Percentiles rank a stretch among this genome's conserved stretches.
These are phyloP conservation scores for Aspergillus quadrilineatus DNA, from an alignment of 2,329 filamentous ascomycete genomes.

Conservation along the genomic window DNA sequence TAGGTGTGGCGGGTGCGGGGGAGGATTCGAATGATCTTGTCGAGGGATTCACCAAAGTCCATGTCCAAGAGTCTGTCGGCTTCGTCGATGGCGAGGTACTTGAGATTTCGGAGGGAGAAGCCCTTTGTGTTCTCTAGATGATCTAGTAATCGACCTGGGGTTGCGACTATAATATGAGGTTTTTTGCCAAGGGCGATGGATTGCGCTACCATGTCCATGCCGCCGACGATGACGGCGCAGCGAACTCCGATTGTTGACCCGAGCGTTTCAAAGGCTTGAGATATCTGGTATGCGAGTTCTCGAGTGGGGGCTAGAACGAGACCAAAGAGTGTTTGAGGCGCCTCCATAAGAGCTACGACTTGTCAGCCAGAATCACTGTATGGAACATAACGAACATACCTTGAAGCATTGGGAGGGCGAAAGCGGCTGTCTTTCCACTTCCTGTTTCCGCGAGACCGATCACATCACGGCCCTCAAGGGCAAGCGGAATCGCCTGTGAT, in stretches of 20 bases:
- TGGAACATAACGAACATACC: no score
- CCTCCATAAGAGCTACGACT: slow-evolving; percentile 69
- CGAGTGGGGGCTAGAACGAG: slow-evolving; percentile 89
- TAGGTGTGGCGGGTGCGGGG: slow-evolving; percentile 76
- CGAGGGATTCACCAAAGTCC: slow-evolving; percentile 87
- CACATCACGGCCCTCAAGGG: slow-evolving; percentile 77
- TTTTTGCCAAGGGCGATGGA: slow-evolving; percentile 91
- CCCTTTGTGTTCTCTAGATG: slow-evolving; percentile 97
- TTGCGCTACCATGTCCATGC: slow-evolving; percentile 93
- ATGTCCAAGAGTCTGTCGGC: slow-evolving; percentile 89
- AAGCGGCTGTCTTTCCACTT: slow-evolving; percentile 92
- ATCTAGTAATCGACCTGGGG: slow-evolving; percentile 82
- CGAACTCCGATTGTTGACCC: slow-evolving; percentile 85
- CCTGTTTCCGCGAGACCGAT: slow-evolving; percentile 95
- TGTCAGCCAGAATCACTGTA: no score
- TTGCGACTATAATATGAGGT: slow-evolving; percentile 90
- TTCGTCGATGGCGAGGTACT: slow-evolving; percentile 93
- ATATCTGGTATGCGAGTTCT: slow-evolving; percentile 85
- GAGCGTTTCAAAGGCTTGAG: slow-evolving; percentile 80
- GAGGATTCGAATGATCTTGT: slow-evolving; percentile 89
- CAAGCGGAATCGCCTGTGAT: slow-evolving; percentile 73
- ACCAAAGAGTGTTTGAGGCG: slow-evolving; percentile 81
- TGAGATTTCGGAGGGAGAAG: slow-evolving; percentile 77
- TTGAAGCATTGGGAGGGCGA: slow-evolving; percentile 89
- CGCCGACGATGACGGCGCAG: slow-evolving; percentile 83